Evolutionary conservation across 116 monocot species (phyloP).

Genomic region (Iris pallida): DNA sequence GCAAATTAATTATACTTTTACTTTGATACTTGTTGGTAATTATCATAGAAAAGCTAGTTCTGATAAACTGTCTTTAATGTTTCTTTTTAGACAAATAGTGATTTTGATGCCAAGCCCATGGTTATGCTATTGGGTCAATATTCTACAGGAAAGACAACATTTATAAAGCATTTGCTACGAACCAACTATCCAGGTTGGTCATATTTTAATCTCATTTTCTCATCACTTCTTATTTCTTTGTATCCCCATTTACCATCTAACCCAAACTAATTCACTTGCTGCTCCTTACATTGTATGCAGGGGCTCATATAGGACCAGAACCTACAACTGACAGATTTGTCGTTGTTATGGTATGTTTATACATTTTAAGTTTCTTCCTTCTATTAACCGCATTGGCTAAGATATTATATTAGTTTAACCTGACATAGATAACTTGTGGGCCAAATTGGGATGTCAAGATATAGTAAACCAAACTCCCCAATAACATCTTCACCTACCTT

Average conservation of each 20-base stretch:
- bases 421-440: too few relatives aligned
- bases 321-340: conserved; percentile 98
- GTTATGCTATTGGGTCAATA: conserved; percentile 98
- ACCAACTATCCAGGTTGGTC: conserved; percentile 37
- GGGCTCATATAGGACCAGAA: conserved; percentile 98
- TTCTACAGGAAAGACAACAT: conserved; percentile 97
- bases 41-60: not conserved
- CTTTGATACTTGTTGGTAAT: too few relatives aligned
- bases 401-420: too few relatives aligned
- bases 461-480: too few relatives aligned
- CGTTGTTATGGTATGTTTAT: conserved; percentile 83
- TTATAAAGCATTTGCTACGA: conserved; percentile 69
- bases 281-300: conserved; percentile 19
- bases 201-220: not conserved
- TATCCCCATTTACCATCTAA: not conserved
- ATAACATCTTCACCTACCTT: too few relatives aligned
- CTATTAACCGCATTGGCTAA: not conserved
- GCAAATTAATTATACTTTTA: too few relatives aligned
- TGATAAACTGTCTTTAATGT: not conserved
- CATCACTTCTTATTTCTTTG: not conserved
- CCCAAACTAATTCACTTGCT: not conserved
- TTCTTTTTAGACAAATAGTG: conserved; percentile 43
- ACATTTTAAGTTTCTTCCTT: not conserved
- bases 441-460: too few relatives aligned
- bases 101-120: conserved; percentile 66